phyloP scores from a whole-genome alignment of 495 filamentous ascomycete species.

The Copromyces sp. region DNA sequence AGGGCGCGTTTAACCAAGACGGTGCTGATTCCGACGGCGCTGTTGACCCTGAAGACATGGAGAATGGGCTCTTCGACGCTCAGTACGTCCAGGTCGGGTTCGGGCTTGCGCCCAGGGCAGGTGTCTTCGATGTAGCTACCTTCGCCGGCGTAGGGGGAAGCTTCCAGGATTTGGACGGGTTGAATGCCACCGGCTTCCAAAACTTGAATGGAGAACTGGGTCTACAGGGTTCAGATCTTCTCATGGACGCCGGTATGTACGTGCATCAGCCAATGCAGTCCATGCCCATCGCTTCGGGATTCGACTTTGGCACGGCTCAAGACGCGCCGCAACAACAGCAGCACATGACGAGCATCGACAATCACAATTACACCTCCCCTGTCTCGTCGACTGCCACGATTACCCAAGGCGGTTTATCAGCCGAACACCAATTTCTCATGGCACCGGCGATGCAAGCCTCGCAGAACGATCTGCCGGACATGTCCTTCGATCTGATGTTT shows the following conservation, averaged over 20 bases:
- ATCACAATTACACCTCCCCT: conserved; percentile 25
- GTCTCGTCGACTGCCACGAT: conserved; percentile 32
- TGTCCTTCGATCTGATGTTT: conserved; percentile 25
- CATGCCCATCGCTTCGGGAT: conserved; percentile 32
- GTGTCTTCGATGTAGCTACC: conserved; percentile 16
- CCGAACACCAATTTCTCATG: conserved; percentile 11
- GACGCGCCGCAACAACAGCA: conserved; percentile 6
- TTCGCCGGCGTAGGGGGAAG: conserved; percentile 24
- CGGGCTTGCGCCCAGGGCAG: conserved; percentile 5
- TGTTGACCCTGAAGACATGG: conserved; percentile 26
- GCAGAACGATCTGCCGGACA: conserved; percentile 14
- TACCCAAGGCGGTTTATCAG: conserved; percentile 21
- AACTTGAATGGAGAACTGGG: conserved; percentile 8
- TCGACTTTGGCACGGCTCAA: conserved; percentile 14
- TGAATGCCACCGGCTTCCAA: conserved; percentile 5
- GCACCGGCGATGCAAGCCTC: background rate
- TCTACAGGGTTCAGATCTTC: conserved; percentile 8
- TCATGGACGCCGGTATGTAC: conserved; percentile 18
- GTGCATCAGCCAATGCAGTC: conserved; percentile 11
- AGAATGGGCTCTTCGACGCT: conserved; percentile 13
- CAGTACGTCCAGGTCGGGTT: conserved; percentile 7
- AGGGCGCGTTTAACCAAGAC: conserved; percentile 12
- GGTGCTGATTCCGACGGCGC: conserved; percentile 16
- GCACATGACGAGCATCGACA: conserved; percentile 21
- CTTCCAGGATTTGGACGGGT: conserved; percentile 13